Evolutionary conservation across 176 grass and related monocot genomes (phyloP).

Genomic region (Bonia amplexicaulis): DNA sequence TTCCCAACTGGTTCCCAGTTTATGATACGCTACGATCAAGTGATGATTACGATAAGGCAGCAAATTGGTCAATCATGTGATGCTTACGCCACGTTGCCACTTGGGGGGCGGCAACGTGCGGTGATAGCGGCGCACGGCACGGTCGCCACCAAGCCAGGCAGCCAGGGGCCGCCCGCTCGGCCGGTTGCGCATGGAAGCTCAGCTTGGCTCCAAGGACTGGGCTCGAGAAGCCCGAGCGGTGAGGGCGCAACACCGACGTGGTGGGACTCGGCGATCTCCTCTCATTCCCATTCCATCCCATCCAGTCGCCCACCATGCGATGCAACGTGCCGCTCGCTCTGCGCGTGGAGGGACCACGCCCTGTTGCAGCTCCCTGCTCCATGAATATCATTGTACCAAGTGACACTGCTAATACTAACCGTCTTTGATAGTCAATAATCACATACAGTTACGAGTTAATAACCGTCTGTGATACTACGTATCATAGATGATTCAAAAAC

Average conservation of each 20-base stretch:
- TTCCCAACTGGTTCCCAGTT: not conserved
- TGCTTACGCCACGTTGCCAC: constrained; percentile 1
- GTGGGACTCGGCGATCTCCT: constrained; percentile 23
- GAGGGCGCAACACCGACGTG: constrained; percentile 22
- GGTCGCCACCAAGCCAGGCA: not conserved
- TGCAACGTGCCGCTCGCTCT: not conserved
- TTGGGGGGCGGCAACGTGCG: constrained; percentile 1
- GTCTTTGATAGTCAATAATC: fast-evolving
- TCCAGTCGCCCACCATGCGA: not conserved
- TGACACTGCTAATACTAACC: too few species aligned
- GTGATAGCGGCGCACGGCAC: not conserved
- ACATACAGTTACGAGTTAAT: too few species aligned
- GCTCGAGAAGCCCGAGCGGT: not conserved
- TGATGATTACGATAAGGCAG: not conserved
- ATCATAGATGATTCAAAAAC: too few species aligned
- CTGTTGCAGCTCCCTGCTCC: constrained; percentile 15
- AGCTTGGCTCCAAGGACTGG: not conserved
- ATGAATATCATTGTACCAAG: constrained; percentile 3
- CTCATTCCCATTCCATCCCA: not conserved
- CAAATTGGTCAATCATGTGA: not conserved
- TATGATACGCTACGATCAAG: not conserved
- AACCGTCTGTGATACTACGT: fast-evolving
- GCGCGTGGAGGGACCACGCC: not conserved
- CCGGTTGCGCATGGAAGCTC: constrained; percentile 2
- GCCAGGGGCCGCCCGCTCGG: not conserved